These are phyloP conservation scores for Diplodia corticola DNA, from an alignment of 2,329 filamentous ascomycete genomes.

Conservation along the genomic window DNA sequence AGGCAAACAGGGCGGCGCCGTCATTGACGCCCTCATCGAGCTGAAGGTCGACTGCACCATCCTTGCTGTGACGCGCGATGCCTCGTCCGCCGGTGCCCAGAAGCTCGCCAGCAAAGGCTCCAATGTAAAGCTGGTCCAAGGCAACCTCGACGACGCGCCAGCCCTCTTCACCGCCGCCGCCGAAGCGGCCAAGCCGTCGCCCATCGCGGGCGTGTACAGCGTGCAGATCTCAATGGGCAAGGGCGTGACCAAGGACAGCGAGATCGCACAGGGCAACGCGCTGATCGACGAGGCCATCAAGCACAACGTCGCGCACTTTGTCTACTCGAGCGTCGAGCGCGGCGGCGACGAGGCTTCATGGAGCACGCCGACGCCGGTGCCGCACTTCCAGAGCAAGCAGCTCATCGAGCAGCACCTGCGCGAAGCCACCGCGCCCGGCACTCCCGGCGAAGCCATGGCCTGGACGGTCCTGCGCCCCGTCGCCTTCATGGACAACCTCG, in stretches of 20 bases:
- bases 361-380: slow-evolving; percentile 50
- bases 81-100: slow-evolving; percentile 53
- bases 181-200: slow-evolving; percentile 32
- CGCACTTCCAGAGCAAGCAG: slow-evolving; percentile 64
- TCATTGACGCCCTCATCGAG: slow-evolving; percentile 45
- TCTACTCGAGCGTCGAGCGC: slow-evolving; percentile 66
- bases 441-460: slow-evolving; percentile 48
- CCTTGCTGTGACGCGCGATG: slow-evolving; percentile 61
- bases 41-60: slow-evolving; percentile 47
- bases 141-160: slow-evolving; percentile 55
- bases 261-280: slow-evolving; percentile 58
- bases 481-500: slow-evolving; percentile 64
- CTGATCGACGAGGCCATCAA: slow-evolving; percentile 60
- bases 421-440: slow-evolving; percentile 41
- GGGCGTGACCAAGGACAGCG: slow-evolving; percentile 45
- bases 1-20: slow-evolving; percentile 49
- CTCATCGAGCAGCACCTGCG: slow-evolving; percentile 63
- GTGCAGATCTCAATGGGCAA: slow-evolving; percentile 56
- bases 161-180: slow-evolving; percentile 53
- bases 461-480: slow-evolving; percentile 65
- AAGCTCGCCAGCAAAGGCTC: slow-evolving; percentile 48
- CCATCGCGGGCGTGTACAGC: slow-evolving; percentile 62
- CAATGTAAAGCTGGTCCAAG: slow-evolving; percentile 57
- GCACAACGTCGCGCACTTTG: slow-evolving; percentile 58
- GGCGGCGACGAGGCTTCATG: slow-evolving; percentile 57